Base-by-base conservation (phyloP, 306 rosid species). In the Prunus mongolica region DNA sequence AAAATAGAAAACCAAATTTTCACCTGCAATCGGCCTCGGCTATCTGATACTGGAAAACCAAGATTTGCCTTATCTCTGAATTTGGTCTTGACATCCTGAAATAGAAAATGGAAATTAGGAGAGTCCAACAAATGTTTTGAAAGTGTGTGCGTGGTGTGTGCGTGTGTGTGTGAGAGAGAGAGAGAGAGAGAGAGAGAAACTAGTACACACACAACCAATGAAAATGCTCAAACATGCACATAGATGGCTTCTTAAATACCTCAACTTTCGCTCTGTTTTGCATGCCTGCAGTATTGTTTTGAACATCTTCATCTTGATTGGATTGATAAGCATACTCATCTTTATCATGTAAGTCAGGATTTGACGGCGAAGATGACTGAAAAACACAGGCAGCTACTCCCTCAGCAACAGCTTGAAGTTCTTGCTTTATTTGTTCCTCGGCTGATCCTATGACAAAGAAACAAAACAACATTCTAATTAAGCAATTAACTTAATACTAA, bases 391-490 rank as follows among this genome's bases (percentile, higher is more conserved):
- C 97, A 78, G 96, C 96, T 49, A 94, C 97, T 69, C 88, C 92
- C 82, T 91, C 97, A 5, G 96, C 97, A 84, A 94, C 91, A 86
- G 94, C 94, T 89, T 91, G 93, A 82, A 91, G 97, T 45, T 90
- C 93, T 82, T 89, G 84, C 85, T 80, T 89, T 61, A 89, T 89
- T 51, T 82, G 93, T 76, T 91, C 98, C 83, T 91, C 97, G 1
- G 86, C 78, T 18, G 89, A 91, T 65, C 87, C 93, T 82, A 76
- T 55, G 62, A 71, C 67, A 68, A 66, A 61, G 63, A 80, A 74
- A 69, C 71, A 25, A 45, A 80, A 64, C 75, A 50, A 82, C n/a
- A 32, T 7, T 38, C 44, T 7, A 38, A 38, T 38, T 8, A 70
- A 71, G 45, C 38, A 66, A 84, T 69, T 60, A 51, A 83, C 64